Percentiles rank a stretch among this genome's conserved stretches.
These are phyloP conservation scores for Echium plantagineum DNA, from an alignment of 257 asterid species.

Conservation along the genomic window DNA sequence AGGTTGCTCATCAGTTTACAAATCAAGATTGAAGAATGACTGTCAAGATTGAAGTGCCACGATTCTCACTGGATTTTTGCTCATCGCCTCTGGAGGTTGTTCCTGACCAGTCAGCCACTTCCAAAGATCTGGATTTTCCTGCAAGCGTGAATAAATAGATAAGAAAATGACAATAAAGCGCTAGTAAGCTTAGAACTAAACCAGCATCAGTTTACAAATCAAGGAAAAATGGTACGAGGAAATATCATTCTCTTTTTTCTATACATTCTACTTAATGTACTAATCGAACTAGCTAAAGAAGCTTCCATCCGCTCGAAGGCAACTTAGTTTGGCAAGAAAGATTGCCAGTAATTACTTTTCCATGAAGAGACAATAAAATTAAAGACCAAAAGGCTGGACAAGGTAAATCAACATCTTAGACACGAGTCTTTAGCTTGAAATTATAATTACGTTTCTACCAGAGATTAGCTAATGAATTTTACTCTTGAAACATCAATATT, in stretches of 20 bases:
- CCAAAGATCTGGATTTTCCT: conserved; percentile 98
- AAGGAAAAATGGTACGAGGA: background rate
- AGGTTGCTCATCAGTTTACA: too few species aligned
- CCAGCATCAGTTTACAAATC: background rate
- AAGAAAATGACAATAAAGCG: background rate
- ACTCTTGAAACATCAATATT: background rate
- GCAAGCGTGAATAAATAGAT: conserved; percentile 14
- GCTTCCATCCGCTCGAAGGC: background rate
- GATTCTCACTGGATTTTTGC: conserved; percentile 53
- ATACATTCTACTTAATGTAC: background rate
- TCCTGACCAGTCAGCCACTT: conserved; percentile 86
- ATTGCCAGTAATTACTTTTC: too few species aligned
- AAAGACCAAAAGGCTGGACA: background rate
- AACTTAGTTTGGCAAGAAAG: background rate
- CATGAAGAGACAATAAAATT: background rate
- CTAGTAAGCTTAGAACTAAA: background rate
- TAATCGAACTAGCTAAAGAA: background rate
- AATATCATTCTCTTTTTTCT: background rate
- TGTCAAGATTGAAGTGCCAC: background rate
- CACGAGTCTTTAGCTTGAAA: background rate
- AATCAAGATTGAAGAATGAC: too few species aligned
- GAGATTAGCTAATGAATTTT: background rate
- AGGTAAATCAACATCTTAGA: too few species aligned
- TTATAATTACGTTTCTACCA: background rate
- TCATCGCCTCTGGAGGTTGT: conserved; percentile 67